phyloP scores from a whole-genome alignment of 495 filamentous ascomycete genomes.

The Neurospora sp. region DNA sequence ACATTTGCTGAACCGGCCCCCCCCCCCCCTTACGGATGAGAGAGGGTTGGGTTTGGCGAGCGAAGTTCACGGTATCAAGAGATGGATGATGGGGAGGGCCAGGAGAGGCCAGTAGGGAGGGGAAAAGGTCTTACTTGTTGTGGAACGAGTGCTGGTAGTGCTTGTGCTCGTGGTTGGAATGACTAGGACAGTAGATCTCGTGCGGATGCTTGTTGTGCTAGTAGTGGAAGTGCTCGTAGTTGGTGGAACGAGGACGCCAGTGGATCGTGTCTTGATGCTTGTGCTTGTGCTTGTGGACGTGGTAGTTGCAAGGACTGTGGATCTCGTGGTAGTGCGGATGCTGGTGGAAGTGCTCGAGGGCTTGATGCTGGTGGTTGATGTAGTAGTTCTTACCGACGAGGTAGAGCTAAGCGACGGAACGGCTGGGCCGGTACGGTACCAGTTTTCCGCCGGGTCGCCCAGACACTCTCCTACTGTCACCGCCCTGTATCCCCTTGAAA shows the following conservation, averaged over 20 bases:
- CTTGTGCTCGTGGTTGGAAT: neutral
- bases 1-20: neutral
- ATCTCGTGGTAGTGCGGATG: neutral
- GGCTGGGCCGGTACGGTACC: conserved; percentile 46
- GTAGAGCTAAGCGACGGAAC: neutral
- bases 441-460: conserved; percentile 56
- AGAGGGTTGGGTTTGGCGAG: neutral
- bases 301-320: neutral
- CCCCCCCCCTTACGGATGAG: neutral
- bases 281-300: neutral
- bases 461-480: conserved; percentile 71
- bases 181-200: neutral
- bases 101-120: neutral
- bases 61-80: neutral
- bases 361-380: conserved; percentile 1
- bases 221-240: neutral
- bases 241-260: neutral
- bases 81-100: neutral
- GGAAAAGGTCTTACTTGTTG: neutral
- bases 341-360: conserved; percentile 1
- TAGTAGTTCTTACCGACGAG: neutral
- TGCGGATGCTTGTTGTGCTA: neutral
- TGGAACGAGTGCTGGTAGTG: neutral
- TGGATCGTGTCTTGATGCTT: neutral
- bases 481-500: conserved; percentile 47